Evolutionary conservation across 306 rosid species (phyloP).

Genomic region (Clitoria ternatea): DNA sequence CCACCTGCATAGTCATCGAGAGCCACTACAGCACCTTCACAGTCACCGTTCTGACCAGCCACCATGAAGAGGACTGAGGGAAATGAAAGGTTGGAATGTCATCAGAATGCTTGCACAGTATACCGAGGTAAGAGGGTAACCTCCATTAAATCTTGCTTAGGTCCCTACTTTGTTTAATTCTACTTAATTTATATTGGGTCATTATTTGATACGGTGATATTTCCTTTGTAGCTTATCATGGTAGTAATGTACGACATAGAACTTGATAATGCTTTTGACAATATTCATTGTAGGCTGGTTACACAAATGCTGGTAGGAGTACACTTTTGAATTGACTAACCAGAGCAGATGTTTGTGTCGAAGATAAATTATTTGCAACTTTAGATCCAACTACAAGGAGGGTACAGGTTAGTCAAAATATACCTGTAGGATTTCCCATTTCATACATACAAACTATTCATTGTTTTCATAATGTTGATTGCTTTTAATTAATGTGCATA

Average conservation of each 20-base stretch:
- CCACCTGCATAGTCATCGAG: too few relatives aligned
- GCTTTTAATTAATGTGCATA: constrained; percentile 16
- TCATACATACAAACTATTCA: not conserved
- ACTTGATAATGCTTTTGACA: constrained; percentile 2
- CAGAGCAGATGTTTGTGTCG: constrained; percentile 91
- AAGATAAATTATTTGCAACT: constrained; percentile 94
- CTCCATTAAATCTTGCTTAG: too few relatives aligned
- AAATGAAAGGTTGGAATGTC: too few relatives aligned
- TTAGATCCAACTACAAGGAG: constrained; percentile 98
- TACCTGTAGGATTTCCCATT: constrained; percentile 3
- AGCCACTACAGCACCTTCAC: too few relatives aligned
- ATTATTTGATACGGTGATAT: constrained; percentile 8
- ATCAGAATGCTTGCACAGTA: too few relatives aligned
- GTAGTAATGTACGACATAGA: not conserved
- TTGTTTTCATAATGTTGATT: not conserved
- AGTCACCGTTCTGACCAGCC: too few relatives aligned
- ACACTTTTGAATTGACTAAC: constrained; percentile 88
- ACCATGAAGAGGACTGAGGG: too few relatives aligned
- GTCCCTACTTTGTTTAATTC: too few relatives aligned
- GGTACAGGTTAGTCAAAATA: constrained; percentile 72
- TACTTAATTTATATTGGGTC: not conserved
- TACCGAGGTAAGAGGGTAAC: too few relatives aligned
- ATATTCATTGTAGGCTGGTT: constrained; percentile 82
- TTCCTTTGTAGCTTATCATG: not conserved
- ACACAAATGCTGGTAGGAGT: constrained; percentile 98